phyloP scores from a whole-genome alignment of 495 filamentous ascomycete species.

The Copromyces sp. region DNA sequence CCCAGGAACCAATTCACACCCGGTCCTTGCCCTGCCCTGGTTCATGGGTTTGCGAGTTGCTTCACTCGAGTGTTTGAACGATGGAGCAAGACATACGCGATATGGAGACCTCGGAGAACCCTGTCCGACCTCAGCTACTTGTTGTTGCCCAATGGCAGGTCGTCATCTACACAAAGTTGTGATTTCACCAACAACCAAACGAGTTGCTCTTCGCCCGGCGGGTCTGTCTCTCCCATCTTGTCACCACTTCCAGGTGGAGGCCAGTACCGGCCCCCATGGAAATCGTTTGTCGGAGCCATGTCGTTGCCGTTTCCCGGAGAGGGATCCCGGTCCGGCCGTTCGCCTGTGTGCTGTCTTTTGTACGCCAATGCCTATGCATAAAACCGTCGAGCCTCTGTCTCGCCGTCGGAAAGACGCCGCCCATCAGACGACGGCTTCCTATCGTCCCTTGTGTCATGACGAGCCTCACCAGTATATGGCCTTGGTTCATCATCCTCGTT shows the following conservation, averaged over 20 bases:
- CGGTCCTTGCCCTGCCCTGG: background rate
- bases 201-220: background rate
- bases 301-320: background rate
- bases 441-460: background rate
- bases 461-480: background rate
- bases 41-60: background rate
- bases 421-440: background rate
- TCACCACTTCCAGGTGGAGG: background rate
- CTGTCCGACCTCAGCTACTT: background rate
- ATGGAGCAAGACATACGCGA: background rate
- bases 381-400: background rate
- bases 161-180: background rate
- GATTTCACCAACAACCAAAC: background rate
- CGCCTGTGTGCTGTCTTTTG: background rate
- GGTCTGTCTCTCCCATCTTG: background rate
- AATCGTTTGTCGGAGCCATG: background rate
- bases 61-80: background rate
- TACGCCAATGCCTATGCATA: background rate
- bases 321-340: background rate
- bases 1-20: background rate
- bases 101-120: background rate
- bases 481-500: background rate
- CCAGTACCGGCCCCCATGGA: background rate
- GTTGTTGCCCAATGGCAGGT: background rate
- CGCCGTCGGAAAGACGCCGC: background rate